Conservation (phyloP, 2,329 filamentous ascomycete species). For the Xylariaceae sp. region DNA sequence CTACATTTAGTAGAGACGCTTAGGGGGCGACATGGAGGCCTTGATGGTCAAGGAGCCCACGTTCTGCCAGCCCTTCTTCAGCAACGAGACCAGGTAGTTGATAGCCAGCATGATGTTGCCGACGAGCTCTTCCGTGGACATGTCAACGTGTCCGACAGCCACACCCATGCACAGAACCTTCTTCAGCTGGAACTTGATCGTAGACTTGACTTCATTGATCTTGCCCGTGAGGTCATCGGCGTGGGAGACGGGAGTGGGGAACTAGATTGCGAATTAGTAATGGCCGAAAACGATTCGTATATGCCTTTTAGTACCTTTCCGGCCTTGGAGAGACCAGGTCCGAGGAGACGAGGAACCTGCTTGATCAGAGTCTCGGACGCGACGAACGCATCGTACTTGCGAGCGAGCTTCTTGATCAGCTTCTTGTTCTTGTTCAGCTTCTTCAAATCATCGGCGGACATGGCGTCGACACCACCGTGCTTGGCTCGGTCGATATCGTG, state of each 20-base stretch:
- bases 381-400: slow-evolving; percentile 99
- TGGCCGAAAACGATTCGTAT: slow-evolving; percentile 20
- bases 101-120: slow-evolving; percentile 99
- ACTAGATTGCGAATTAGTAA: slow-evolving; percentile 79
- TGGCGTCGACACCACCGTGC: slow-evolving; percentile 97
- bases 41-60: slow-evolving; percentile 99
- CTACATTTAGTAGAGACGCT: slow-evolving; percentile 82
- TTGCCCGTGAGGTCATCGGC: slow-evolving; percentile 87
- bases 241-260: slow-evolving; percentile 98
- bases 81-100: slow-evolving; percentile 98
- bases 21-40: slow-evolving; percentile 98
- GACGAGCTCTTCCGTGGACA: slow-evolving; percentile 93
- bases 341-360: slow-evolving; percentile 99
- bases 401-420: slow-evolving; percentile 99
- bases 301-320: no score
- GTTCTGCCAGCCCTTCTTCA: slow-evolving; percentile 99
- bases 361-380: slow-evolving; percentile 97
- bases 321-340: slow-evolving; percentile 93
- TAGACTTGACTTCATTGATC: slow-evolving; percentile 99
- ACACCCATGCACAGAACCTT: slow-evolving; percentile 99
- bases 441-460: slow-evolving; percentile 98
- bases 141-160: slow-evolving; percentile 96
- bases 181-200: slow-evolving; percentile 99
- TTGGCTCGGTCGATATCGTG: slow-evolving; percentile 99
- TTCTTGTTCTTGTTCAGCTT: slow-evolving; percentile 99